Evolutionary conservation across 306 rosid species (phyloP), one percentile per base, ranked within the genome.

Genomic region (Lathyrus oleraceus): DNA sequence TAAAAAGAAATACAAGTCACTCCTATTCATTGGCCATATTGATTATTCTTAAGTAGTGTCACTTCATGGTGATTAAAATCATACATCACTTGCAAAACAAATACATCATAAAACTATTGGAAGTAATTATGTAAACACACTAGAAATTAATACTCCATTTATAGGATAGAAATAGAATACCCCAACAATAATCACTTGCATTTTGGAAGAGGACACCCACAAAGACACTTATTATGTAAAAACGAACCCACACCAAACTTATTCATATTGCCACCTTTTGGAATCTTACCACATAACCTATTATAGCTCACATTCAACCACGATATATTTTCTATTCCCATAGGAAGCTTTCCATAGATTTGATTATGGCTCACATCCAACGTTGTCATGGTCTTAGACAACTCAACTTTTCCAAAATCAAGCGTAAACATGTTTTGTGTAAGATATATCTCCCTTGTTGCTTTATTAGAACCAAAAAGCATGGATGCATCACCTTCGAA

Each of bases 231-330:
- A n/a, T 52, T 52, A 9, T 52, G 58, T 13, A 52, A 20, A 13
- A 52, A 52, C 2, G 58, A 52, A 0, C 30, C 25, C 27, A 10
- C 2, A 27, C 77, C 84, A 51, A 43, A 43, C 1, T 0, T 23
- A 10, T 76, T 83, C 67, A 87, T 25, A 32, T 74, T 48, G 1
- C 89, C 87, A 1, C 83, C 83, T 14, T 44, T 47, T 6, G 86
- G 84, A 82, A 87, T 87, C 61, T 73, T 56, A 23, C 89, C 89
- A 30, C 89, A 87, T 28, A 87, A 57, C 57, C 83, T 70, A 69
- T 82, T 87, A 36, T 87, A 87, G 43, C 92, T 87, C n/a, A 85
- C 87, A 38, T 87, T 85, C 30, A 87, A 30, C 7, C 20, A 51
- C 8, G 25, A 69, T 13, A 87, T 49, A 38, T 51, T 30, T 79